phyloP scores from a whole-genome alignment of 345 rosid species.

The Rubroshorea leprosula region DNA sequence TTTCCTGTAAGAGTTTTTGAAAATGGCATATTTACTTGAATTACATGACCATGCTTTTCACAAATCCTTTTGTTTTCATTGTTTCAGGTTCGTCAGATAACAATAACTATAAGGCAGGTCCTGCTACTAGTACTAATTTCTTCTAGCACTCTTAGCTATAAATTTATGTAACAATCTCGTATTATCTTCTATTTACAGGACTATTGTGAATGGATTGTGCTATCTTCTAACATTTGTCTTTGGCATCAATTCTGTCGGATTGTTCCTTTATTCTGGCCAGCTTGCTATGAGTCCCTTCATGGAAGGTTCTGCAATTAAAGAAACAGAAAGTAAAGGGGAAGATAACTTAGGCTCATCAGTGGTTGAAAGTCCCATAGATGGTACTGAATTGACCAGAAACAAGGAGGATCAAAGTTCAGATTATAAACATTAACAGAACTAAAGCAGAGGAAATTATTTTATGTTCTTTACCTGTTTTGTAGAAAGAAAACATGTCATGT shows the following conservation, averaged over 20 bases:
- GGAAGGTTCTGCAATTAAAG: constrained; percentile 31
- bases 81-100: constrained; percentile 80
- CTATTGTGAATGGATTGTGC: constrained; percentile 78
- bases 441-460: constrained; percentile 8
- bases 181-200: constrained; percentile 40
- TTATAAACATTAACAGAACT: constrained; percentile 22
- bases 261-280: constrained; percentile 71
- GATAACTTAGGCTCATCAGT: constrained; percentile 21
- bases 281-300: constrained; percentile 52
- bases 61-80: constrained; percentile 17
- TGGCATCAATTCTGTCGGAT: constrained; percentile 72
- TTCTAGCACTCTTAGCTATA: constrained; percentile 3
- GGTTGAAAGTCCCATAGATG: constrained; percentile 24
- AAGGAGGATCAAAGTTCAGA: constrained; percentile 45
- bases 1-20: too few species aligned
- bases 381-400: constrained; percentile 29
- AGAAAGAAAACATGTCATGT: neutral
- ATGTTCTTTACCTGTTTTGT: constrained; percentile 13
- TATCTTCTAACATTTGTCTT: constrained; percentile 93
- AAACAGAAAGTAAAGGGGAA: constrained; percentile 22
- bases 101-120: constrained; percentile 71
- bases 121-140: neutral
- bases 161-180: constrained; percentile 12
- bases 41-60: constrained; percentile 6
- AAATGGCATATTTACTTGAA: neutral